Base-by-base conservation (phyloP, 345 rosid genomes). In the Cardamine resedifolia region DNA sequence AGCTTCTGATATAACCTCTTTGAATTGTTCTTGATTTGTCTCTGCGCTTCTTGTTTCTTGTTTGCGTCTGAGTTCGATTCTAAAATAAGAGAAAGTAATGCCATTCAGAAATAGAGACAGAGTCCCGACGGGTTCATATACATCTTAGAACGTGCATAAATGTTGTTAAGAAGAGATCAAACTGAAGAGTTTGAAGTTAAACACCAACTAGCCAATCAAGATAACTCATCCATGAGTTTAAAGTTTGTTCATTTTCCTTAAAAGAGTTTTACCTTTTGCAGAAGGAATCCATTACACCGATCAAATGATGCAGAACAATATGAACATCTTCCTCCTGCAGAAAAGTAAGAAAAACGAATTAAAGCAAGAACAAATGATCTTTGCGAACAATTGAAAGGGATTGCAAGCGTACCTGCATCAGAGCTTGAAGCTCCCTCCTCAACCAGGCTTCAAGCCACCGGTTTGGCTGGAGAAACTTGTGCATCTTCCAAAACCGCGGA, bases 401-500 rank as follows among this genome's bases (percentile, higher is more conserved):
- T 18, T 8, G 26, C 19, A 66, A 20, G 21, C 14, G 18, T 52
- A 70, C 98, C 92, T 88, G 95, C 85, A 88, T 79, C 27, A 91
- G 75, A 80, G 98, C 87, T 74, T 94, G 97, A 70, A 88, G 75
- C 81, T 94, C 98, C 63, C 96, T 89, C 81, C 68, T 87, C 83
- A 89, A 69, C 97, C 97, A 91, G 44, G 72, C 57, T 27, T 79
- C 83, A 48, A 94, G 85, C 90, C 91, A 85, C 30, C 55, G 76
- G 69, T 85, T 91, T 45, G 79, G 75, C 48, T 85, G 90, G 61
- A 81, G 85, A 68, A 81, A 84, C 82, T 86, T 94, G n/a, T 58
- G 50, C 53, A 75, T 28, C 80, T 83, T 91, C 97, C 97, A 94
- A 74, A 79, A 91, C 71, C 85, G 83, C 14, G 58, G 66, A 53